Base-by-base conservation (phyloP, 139 green algal genomes). In the Nannochloris sp. region DNA sequence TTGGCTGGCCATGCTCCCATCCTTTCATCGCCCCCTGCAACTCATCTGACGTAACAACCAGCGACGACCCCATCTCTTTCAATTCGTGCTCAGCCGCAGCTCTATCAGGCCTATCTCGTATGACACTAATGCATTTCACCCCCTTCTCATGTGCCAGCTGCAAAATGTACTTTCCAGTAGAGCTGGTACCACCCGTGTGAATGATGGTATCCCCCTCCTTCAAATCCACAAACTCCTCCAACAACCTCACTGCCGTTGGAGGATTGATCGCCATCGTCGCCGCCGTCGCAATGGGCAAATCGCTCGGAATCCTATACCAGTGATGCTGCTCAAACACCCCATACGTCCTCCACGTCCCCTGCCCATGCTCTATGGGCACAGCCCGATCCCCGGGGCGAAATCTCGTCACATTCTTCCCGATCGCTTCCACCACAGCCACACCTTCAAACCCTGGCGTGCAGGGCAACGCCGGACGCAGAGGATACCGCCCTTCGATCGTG, bases 81-180 rank as follows among this genome's bases (percentile, higher is more conserved):
- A 93, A 75, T 55, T 83, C 62, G 4, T 57, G 15, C 57, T 80
- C 73, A n/a, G 80, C 48, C 27, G 25, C 16, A 12, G 8, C 60
- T 58, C 63, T 76, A 44, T 72, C 44, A 4, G 60, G 81, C 66
- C 84, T 82, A 34, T 90, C 73, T 0, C 88, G 74, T 0, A 97
- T 79, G 4, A 97, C 57, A 69, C 95, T 97, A 48, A 96, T 61
- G 1, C 88, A 95, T 19, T 76, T 75, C 15, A 95, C 31, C n/a
- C 83, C 87, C 24, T 70, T 75, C 5, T 67, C 57, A 12, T 66
- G 71, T 3, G 88, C 86, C 18, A 96, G 64, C 68, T 96, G 82
- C 37, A 95, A 92, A 1, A 97, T 81, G 12, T 79, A 61, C 80
- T 90, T 82, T 48, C 60, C 60, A 40, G 36, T 43, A 21, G 60